Percentiles rank a stretch among this genome's conserved stretches.
These are phyloP conservation scores for Coemansia sp. DNA, from an alignment of 192 early-diverging fungal genomes.

Conservation along the genomic window DNA sequence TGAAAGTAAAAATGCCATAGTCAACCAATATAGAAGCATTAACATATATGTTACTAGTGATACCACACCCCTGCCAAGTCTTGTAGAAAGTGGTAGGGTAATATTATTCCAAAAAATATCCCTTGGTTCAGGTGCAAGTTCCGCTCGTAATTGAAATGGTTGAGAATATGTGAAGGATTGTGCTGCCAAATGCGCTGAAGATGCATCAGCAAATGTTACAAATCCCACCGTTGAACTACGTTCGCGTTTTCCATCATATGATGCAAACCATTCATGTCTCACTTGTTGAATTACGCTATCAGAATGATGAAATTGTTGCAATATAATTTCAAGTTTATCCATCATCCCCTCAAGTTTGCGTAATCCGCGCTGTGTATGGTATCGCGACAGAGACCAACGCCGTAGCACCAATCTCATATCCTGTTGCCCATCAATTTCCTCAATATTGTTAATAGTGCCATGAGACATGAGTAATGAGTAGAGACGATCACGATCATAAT, in stretches of 20 bases:
- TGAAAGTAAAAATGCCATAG: constrained; percentile 66
- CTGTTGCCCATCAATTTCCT: not conserved
- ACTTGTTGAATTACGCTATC: constrained; percentile 58
- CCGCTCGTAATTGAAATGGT: constrained; percentile 47
- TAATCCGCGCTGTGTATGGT: constrained; percentile 8
- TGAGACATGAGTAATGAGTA: constrained; percentile 19
- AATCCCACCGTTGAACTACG: constrained; percentile 44
- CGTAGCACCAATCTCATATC: constrained; percentile 19
- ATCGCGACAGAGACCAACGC: constrained; percentile 32
- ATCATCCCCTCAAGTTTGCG: constrained; percentile 19
- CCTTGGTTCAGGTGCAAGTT: constrained; percentile 48
- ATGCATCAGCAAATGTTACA: constrained; percentile 42
- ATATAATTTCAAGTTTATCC: constrained; percentile 58
- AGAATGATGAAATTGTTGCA: constrained; percentile 58
- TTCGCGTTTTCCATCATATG: constrained; percentile 36
- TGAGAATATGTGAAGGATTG: constrained; percentile 48
- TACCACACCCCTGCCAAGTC: constrained; percentile 18
- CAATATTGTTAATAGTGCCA: not conserved
- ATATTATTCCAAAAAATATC: constrained; percentile 52
- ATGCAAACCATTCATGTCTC: constrained; percentile 42
- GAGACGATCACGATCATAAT: constrained; percentile 62
- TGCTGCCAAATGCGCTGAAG: constrained; percentile 44
- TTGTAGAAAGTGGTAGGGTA: constrained; percentile 27
- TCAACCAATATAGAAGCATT: constrained; percentile 70
- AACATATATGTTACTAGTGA: constrained; percentile 58